A percentile compares a stretch with the other conserved stretches of the same genome.
phyloP scores from a whole-genome alignment of 495 filamentous ascomycete genomes.

The Oidiodendron maius region DNA sequence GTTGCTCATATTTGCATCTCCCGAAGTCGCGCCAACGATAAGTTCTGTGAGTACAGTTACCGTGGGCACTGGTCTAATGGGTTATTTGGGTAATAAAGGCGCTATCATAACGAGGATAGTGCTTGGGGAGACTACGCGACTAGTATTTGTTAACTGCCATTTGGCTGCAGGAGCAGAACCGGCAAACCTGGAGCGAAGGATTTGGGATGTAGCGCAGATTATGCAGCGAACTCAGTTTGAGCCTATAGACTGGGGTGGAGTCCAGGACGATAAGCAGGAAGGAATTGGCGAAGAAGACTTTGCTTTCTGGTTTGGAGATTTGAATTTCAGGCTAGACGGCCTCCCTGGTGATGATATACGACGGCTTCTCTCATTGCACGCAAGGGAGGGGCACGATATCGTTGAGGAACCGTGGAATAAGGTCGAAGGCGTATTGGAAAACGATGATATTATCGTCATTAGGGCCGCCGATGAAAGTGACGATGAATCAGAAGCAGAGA shows the following conservation, averaged over 20 bases:
- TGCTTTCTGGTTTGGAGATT: slow-evolving; percentile 92
- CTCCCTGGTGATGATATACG: slow-evolving; percentile 89
- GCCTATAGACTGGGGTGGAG: slow-evolving; percentile 53
- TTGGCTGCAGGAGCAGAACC: slow-evolving; percentile 80
- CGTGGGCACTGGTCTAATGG: slow-evolving; percentile 83
- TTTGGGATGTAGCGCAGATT: slow-evolving; percentile 79
- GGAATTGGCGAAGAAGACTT: slow-evolving; percentile 88
- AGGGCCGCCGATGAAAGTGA: slow-evolving; percentile 28
- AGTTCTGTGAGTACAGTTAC: slow-evolving; percentile 69
- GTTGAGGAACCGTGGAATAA: slow-evolving; percentile 12
- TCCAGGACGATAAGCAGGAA: slow-evolving; percentile 50
- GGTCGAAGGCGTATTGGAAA: slow-evolving; percentile 28
- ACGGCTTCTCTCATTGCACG: slow-evolving; percentile 75
- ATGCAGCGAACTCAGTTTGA: slow-evolving; percentile 65
- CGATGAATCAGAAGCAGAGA: slow-evolving; percentile 25
- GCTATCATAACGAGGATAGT: slow-evolving; percentile 76
- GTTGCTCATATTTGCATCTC: slow-evolving; percentile 79
- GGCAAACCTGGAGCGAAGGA: slow-evolving; percentile 69
- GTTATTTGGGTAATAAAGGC: slow-evolving; percentile 96
- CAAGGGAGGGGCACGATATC: slow-evolving; percentile 66
- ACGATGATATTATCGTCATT: slow-evolving; percentile 28
- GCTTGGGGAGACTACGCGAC: slow-evolving; percentile 80
- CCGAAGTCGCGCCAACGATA: slow-evolving; percentile 62
- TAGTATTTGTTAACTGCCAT: slow-evolving; percentile 89
- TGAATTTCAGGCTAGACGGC: slow-evolving; percentile 89